A percentile compares a stretch with the other conserved stretches of the same genome.
Evolutionary conservation across 1,284 basidiomycete species (phyloP).

Genomic region (Irpex lacteus): DNA sequence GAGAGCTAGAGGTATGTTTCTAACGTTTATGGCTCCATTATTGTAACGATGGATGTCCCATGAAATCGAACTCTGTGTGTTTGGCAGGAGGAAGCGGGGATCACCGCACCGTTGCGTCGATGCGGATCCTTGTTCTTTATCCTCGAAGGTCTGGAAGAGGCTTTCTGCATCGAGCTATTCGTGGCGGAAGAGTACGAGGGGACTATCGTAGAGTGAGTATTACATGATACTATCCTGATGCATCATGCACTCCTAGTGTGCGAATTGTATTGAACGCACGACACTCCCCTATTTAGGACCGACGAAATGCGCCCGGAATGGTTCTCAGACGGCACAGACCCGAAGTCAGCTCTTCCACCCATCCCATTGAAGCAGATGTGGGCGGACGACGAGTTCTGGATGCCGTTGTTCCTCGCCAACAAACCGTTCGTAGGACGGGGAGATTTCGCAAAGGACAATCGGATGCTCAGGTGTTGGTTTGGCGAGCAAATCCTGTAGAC

Average conservation of each 20-base stretch:
- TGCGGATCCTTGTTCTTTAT: conserved; percentile 64
- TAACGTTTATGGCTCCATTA: background rate
- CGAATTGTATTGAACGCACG: background rate
- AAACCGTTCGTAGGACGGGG: conserved; percentile 52
- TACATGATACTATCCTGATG: background rate
- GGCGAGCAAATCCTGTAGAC: conserved; percentile 24
- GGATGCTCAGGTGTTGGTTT: conserved; percentile 55
- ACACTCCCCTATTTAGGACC: conserved; percentile 36
- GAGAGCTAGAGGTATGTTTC: conserved; percentile 56
- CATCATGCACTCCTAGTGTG: background rate
- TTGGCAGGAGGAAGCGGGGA: conserved; percentile 74
- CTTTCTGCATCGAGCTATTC: conserved; percentile 69
- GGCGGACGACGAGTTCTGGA: conserved; percentile 62
- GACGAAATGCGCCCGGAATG: conserved; percentile 73
- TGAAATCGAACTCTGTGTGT: background rate
- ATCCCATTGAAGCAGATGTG: conserved; percentile 63
- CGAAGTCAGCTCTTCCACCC: conserved; percentile 19
- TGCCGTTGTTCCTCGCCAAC: conserved; percentile 51
- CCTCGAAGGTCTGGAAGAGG: conserved; percentile 45
- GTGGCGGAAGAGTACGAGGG: conserved; percentile 54
- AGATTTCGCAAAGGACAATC: conserved; percentile 44
- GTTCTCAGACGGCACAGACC: conserved; percentile 40
- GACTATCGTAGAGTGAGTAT: conserved; percentile 54
- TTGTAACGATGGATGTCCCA: background rate
- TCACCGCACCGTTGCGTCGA: conserved; percentile 55